Percentiles rank a stretch among this genome's conserved stretches.
phyloP scores from a whole-genome alignment of 2,329 filamentous ascomycete species.

The Colletotrichum echinochloae region DNA sequence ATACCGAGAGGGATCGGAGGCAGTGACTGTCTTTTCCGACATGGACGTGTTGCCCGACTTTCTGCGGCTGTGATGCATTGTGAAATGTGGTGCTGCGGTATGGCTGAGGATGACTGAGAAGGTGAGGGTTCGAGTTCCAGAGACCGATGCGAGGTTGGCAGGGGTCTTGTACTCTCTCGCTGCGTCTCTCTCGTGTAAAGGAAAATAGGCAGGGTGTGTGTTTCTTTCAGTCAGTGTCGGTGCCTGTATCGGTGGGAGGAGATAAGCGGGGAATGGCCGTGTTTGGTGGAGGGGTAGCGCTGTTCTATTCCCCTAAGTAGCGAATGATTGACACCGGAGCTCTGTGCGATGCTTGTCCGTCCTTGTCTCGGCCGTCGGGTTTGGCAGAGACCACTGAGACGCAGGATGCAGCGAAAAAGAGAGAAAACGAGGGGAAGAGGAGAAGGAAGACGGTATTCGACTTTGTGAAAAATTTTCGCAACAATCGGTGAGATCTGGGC shows the following conservation, averaged over 20 bases:
- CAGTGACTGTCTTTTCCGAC: conserved; percentile 64
- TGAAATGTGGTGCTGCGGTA: conserved; percentile 33
- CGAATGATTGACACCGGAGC: conserved; percentile 35
- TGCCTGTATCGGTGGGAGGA: conserved; percentile 31
- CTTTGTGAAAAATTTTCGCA: conserved; percentile 34
- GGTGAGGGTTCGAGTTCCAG: conserved; percentile 35
- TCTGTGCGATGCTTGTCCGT: conserved; percentile 18
- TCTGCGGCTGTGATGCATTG: conserved; percentile 69
- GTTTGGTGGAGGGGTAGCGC: conserved; percentile 38
- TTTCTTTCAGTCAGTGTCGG: conserved; percentile 3
- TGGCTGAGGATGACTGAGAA: conserved; percentile 38
- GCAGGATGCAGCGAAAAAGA: conserved; percentile 2
- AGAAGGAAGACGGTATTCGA: conserved; percentile 25
- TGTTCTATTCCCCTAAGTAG: conserved; percentile 36
- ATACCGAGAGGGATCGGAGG: conserved; percentile 60
- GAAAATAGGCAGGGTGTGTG: not conserved
- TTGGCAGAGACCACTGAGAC: conserved; percentile 27
- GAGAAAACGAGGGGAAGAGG: not conserved
- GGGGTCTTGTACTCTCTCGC: conserved; percentile 32
- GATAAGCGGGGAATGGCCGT: conserved; percentile 37
- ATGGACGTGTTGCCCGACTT: conserved; percentile 68
- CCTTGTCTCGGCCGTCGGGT: conserved; percentile 38
- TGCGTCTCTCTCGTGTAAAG: conserved; percentile 3
- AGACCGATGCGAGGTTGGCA: conserved; percentile 28
- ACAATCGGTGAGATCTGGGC: conserved; percentile 24